Base-by-base conservation (phyloP, 208 protist genomes). In the Wallacemonas sp. region DNA sequence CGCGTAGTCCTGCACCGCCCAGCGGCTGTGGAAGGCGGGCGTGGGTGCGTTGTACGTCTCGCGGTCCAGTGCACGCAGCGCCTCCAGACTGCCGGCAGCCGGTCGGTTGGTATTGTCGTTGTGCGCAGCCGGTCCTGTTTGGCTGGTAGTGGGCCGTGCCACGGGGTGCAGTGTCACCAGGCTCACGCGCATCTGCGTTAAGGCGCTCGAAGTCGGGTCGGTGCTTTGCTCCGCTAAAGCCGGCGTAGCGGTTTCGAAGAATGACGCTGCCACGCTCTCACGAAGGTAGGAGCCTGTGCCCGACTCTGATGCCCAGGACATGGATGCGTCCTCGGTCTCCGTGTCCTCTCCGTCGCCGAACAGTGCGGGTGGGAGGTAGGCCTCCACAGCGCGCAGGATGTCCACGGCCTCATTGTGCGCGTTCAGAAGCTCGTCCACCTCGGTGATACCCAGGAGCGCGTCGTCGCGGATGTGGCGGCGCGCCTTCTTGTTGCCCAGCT, bases 401-500 rank as follows among this genome's bases (percentile, higher is more conserved):
- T 59, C 50, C 50, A 59, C 29, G 50, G 50, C 50, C 12, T 59
- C 31, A 22, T 59, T 50, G 44, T 50, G 44, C n/a, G 44, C 44
- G 44, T 50, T 16, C 11, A 50, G 7, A 7, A 50, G 44, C 16
- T 50, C 44, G 44, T 50, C 44, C 16, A 50, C 44, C 44, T 50
- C 44, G n/a, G n/a, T 16, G n/a, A 50, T 50, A 16, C 7, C 44
- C 11, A 50, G 10, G 22, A 7, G 44, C n/a, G n/a, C n/a, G 44
- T 50, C 44, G 44, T 50, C 44, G 44, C 44, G 44, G 44, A 50
- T 50, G 44, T 50, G 44, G n/a, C 44, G 12, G 44, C 44, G 44
- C 44, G 44, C 44, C 12, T 25, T 18, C 44, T 50, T 50, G 44
- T 50, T 50, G 44, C 44, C 44, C 44, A 50, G 44, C n/a, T 25